Conservation (phyloP, 2,329 filamentous ascomycete species). For the Ophiostoma ulmi region DNA sequence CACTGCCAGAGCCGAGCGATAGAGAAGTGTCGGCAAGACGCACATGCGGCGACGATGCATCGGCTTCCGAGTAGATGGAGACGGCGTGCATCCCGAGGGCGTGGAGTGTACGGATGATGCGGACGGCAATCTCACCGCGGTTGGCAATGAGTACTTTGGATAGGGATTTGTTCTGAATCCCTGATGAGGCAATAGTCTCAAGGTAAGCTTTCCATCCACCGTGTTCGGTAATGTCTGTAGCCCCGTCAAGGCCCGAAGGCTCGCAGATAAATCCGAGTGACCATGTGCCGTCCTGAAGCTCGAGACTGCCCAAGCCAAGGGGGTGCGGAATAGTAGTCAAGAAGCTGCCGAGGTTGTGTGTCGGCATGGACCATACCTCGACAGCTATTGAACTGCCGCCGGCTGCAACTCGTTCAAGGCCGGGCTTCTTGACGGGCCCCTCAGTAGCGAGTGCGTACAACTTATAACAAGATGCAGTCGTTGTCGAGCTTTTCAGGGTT, state of each 20-base stretch:
- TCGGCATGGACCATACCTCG: conserved; percentile 37
- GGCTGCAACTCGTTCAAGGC: conserved; percentile 31
- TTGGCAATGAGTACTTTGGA: conserved; percentile 28
- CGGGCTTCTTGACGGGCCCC: conserved; percentile 32
- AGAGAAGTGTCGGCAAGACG: conserved; percentile 27
- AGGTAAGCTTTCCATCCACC: conserved; percentile 35
- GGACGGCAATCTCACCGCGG: conserved; percentile 32
- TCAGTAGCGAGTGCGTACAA: conserved; percentile 32
- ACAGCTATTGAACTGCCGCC: conserved; percentile 33
- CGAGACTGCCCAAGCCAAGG: conserved; percentile 36
- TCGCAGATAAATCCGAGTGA: conserved; percentile 38
- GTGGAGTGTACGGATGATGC: conserved; percentile 25
- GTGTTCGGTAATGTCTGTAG: conserved; percentile 33
- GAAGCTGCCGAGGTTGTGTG: conserved; percentile 32
- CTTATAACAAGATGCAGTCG: conserved; percentile 33
- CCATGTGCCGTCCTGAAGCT: conserved; percentile 36
- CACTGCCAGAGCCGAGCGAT: conserved; percentile 25
- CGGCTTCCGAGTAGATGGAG: conserved; percentile 27
- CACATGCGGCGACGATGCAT: conserved; percentile 28
- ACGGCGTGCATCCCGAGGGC: conserved; percentile 23
- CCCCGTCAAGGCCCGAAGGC: conserved; percentile 33
- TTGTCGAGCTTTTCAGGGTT: conserved; percentile 29
- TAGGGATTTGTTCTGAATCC: not conserved
- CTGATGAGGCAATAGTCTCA: not conserved
- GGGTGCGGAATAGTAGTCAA: conserved; percentile 33